phyloP scores from a whole-genome alignment of 1,284 basidiomycete species.

The Cutaneotrichosporon sp. region DNA sequence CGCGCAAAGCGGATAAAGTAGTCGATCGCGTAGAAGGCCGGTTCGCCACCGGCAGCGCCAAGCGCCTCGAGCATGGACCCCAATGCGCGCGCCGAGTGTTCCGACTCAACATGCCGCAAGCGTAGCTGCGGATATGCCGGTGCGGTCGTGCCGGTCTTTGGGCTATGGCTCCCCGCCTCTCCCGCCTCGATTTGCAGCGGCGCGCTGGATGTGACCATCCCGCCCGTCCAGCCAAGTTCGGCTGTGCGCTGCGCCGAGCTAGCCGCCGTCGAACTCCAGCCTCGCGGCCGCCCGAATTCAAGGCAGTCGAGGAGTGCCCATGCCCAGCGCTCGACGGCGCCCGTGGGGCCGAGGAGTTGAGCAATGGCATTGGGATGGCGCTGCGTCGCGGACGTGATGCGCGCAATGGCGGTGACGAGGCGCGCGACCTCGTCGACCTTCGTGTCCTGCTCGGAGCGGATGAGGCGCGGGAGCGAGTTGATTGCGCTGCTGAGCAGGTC shows the following conservation, averaged over 20 bases:
- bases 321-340: constrained; percentile 82
- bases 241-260: constrained; percentile 34
- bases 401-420: constrained; percentile 66
- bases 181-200: constrained; percentile 14
- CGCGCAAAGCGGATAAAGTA: constrained; percentile 65
- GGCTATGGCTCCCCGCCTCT: no score
- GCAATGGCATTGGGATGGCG: constrained; percentile 51
- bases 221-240: constrained; percentile 41
- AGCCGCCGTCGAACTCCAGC: constrained; percentile 50
- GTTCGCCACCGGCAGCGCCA: constrained; percentile 62
- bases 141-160: constrained; percentile 39
- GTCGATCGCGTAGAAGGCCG: constrained; percentile 67
- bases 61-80: constrained; percentile 65
- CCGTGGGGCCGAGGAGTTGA: constrained; percentile 68
- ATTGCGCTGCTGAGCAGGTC: constrained; percentile 56
- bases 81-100: constrained; percentile 56
- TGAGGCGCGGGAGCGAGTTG: constrained; percentile 65
- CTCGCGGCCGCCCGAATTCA: constrained; percentile 59
- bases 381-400: constrained; percentile 46
- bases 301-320: constrained; percentile 72
- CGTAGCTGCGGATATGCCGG: constrained; percentile 47
- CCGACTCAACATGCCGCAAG: constrained; percentile 60
- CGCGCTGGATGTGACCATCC: constrained; percentile 14
- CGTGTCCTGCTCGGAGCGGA: constrained; percentile 63
- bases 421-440: constrained; percentile 63